Evolutionary conservation across 164 flowering plant species (phyloP).

Genomic region (Dillenia suffruticosa): DNA sequence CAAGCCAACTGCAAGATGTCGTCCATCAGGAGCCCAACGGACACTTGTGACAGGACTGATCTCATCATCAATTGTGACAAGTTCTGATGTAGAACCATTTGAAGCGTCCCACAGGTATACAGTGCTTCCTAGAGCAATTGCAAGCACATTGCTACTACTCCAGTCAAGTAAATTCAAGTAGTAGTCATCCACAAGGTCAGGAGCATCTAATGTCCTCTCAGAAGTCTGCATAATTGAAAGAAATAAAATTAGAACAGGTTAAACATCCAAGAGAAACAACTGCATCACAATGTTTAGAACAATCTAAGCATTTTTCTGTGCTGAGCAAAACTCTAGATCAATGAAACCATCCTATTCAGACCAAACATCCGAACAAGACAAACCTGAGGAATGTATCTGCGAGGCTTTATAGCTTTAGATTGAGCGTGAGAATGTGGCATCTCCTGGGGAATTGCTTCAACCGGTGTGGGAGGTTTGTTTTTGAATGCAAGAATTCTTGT

Average conservation of each 20-base stretch:
- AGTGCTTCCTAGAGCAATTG: slow-evolving; percentile 55
- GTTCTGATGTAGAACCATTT: slow-evolving; percentile 42
- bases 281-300: not conserved
- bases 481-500: slow-evolving; percentile 53
- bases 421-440: slow-evolving; percentile 12
- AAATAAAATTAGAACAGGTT: not conserved
- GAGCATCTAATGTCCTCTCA: slow-evolving; percentile 64
- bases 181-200: slow-evolving; percentile 59
- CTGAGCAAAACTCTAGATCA: no score
- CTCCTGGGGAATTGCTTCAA: slow-evolving; percentile 22
- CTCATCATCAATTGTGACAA: slow-evolving; percentile 44
- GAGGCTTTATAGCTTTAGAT: slow-evolving; percentile 28
- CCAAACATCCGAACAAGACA: not conserved
- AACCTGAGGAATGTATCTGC: slow-evolving; percentile 53
- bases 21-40: slow-evolving; percentile 66
- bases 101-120: slow-evolving; percentile 59
- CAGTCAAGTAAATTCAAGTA: slow-evolving; percentile 60
- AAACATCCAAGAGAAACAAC: not conserved
- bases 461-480: slow-evolving; percentile 44
- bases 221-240: slow-evolving; percentile 33
- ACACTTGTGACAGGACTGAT: slow-evolving; percentile 57
- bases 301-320: no score
- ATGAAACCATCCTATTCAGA: no score
- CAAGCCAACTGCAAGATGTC: slow-evolving; percentile 50
- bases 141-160: slow-evolving; percentile 54